Evolutionary conservation across 1,139 yeast genomes (phyloP), one percentile per base, ranked within the genome.

Genomic region (Casaregolazyma suthepensis): DNA sequence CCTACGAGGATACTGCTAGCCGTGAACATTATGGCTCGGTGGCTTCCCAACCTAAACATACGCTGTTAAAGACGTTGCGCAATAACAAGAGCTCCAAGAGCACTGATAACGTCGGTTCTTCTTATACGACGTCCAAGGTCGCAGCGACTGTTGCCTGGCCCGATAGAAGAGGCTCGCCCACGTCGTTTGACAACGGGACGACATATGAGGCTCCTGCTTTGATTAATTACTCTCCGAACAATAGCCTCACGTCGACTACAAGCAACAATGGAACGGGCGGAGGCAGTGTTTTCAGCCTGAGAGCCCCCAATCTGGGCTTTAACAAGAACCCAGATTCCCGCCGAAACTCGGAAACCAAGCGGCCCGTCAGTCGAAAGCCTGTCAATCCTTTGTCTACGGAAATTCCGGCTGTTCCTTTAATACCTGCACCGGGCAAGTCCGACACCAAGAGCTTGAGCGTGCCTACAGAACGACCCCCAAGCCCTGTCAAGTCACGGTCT

Each of bases 131-230:
- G 4, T 63, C 67, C 7, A 54, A 60, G 4, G 56, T 56, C 40
- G 66, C 67, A 7, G 67, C 66, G 1, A 53, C 62, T 5, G 46
- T 61, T 37, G 67, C 66, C 6, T 64, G 67, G 67, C 44, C 57
- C 7, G 54, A 46, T 15, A 54, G 57, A 10, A 35, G 50, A 10
- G n/a, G 22, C 12, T 46, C 48, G 5, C 42, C 48, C 29, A 19
- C 38, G 3, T 23, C 31, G 5, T 35, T 35, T 35, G 40, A 35
- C 7, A 35, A 35, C 13, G 40, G 40, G 7, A 35, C 17, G 9
- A 35, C 40, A 12, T 35, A 35, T 15, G 40, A 35, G 40, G 37
- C 35, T 31, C 43, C 48, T 13, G 40, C 37, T 10, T 18, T n/a
- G 20, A 31, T 13, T 2, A 37, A 43, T 10, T 17, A 29, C 45